phyloP scores from a whole-genome alignment of 179 eudicot species.

The Dionaea muscipula region DNA sequence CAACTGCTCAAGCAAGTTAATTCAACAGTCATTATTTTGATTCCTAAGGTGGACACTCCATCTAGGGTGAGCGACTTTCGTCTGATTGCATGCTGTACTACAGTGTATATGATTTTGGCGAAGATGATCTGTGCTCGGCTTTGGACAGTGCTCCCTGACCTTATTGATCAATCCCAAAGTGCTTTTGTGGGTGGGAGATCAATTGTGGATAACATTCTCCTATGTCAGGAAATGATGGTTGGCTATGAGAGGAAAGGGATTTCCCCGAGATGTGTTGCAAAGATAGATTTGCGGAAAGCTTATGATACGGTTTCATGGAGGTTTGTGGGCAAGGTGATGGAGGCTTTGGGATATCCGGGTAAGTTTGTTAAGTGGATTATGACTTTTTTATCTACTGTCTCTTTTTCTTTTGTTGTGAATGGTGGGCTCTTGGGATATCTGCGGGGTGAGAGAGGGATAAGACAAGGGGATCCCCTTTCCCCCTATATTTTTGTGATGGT shows the following conservation, averaged over 20 bases:
- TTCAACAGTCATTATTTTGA: neutral
- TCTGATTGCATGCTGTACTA: neutral
- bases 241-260: neutral
- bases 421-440: neutral
- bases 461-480: slow-evolving; percentile 4
- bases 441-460: neutral
- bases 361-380: neutral
- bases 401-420: neutral
- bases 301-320: slow-evolving; percentile 1
- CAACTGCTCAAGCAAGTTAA: neutral
- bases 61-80: neutral
- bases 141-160: neutral
- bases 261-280: neutral
- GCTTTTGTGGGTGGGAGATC: neutral
- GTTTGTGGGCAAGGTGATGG: neutral
- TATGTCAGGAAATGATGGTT: neutral
- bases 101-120: neutral
- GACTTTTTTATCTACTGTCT: neutral
- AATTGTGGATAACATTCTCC: neutral
- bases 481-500: neutral
- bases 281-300: neutral
- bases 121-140: neutral
- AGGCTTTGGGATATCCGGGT: neutral
- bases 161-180: neutral
- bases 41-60: neutral